Evolutionary conservation across 345 rosid genomes (phyloP).

Genomic region (Triadica sebifera): DNA sequence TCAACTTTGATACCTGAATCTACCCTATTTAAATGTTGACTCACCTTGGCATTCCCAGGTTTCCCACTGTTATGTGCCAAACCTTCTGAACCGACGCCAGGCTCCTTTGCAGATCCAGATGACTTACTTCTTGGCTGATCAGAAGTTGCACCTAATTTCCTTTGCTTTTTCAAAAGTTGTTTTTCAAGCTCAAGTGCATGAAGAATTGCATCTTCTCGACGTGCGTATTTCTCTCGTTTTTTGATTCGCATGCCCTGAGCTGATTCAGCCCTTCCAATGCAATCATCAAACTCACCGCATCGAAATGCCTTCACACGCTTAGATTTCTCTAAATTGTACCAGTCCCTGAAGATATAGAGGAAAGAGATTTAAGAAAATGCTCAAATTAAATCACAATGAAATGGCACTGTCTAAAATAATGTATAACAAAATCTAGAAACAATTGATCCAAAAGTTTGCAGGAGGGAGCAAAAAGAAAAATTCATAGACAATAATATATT

Average conservation of each 20-base stretch:
- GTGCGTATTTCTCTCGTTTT: slow-evolving; percentile 98
- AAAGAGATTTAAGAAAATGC: not conserved
- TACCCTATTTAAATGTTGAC: slow-evolving; percentile 29
- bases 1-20: slow-evolving; percentile 36
- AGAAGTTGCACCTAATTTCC: slow-evolving; percentile 31
- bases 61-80: slow-evolving; percentile 41
- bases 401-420: not conserved
- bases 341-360: slow-evolving; percentile 59
- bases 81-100: slow-evolving; percentile 37
- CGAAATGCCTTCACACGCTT: slow-evolving; percentile 97
- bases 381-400: slow-evolving; percentile 3
- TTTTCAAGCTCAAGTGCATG: slow-evolving; percentile 98
- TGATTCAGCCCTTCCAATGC: slow-evolving; percentile 87
- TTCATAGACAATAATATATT: not conserved
- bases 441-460: not conserved
- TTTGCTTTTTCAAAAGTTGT: slow-evolving; percentile 58
- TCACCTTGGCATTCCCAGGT: slow-evolving; percentile 32
- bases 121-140: slow-evolving; percentile 36
- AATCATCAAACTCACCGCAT: slow-evolving; percentile 96
- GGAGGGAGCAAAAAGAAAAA: not conserved
- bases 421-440: not conserved
- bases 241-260: slow-evolving; percentile 69
- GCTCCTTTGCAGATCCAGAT: slow-evolving; percentile 38
- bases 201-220: slow-evolving; percentile 97
- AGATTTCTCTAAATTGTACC: slow-evolving; percentile 98